phyloP scores from a whole-genome alignment of 2,329 filamentous ascomycete species.

The Cladosporium colombiae region DNA sequence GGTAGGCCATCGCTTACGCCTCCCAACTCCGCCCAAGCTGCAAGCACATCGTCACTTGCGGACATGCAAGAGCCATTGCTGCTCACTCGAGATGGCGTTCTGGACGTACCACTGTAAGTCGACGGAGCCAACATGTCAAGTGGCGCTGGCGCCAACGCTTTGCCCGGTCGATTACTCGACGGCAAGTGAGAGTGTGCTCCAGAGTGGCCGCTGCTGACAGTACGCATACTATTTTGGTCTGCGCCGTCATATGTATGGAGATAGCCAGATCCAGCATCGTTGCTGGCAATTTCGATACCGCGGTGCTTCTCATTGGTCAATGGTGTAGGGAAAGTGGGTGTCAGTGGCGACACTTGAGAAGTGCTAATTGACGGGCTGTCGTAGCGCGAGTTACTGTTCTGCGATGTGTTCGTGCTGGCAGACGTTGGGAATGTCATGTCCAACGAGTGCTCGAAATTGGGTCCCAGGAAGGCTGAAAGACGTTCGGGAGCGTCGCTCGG shows the following conservation, averaged over 20 bases:
- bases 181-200: neutral
- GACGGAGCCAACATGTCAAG: constrained; percentile 6
- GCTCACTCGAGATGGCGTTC: constrained; percentile 11
- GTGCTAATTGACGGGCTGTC: constrained; percentile 25
- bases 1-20: constrained; percentile 30
- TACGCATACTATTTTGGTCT: constrained; percentile 15
- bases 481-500: constrained; percentile 10
- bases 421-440: constrained; percentile 11
- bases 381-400: constrained; percentile 12
- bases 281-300: constrained; percentile 17
- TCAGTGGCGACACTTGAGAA: constrained; percentile 31
- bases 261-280: neutral
- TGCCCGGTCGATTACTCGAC: constrained; percentile 4
- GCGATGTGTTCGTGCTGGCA: constrained; percentile 15
- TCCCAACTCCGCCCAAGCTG: constrained; percentile 50
- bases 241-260: constrained; percentile 8
- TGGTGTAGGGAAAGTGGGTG: constrained; percentile 21
- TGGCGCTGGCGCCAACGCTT: neutral
- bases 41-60: constrained; percentile 49
- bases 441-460: constrained; percentile 15
- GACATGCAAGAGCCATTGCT: constrained; percentile 37
- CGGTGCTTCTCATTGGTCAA: constrained; percentile 3
- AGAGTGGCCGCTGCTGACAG: neutral
- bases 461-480: constrained; percentile 10
- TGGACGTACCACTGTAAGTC: constrained; percentile 2